Conservation (phyloP, 2,329 filamentous ascomycete genomes). For the Cadophora malorum region DNA sequence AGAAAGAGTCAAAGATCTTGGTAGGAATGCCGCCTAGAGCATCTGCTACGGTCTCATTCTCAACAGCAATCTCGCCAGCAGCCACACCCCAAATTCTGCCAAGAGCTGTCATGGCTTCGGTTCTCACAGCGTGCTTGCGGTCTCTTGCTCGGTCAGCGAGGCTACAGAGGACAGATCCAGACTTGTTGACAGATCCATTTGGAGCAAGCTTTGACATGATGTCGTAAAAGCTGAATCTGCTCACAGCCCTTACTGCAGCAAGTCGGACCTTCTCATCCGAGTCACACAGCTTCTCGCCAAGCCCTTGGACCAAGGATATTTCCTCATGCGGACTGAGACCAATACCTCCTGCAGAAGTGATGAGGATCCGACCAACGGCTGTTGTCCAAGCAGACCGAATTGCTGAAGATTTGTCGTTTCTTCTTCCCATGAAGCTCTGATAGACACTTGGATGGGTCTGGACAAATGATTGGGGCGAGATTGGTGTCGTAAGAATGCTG, state of each 20-base stretch:
- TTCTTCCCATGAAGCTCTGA: conserved; percentile 82
- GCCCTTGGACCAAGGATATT: conserved; percentile 70
- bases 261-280: conserved; percentile 90
- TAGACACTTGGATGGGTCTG: conserved; percentile 82
- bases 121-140: conserved; percentile 78
- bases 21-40: conserved; percentile 85
- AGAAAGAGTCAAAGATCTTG: conserved; percentile 85
- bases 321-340: conserved; percentile 87
- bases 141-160: conserved; percentile 91
- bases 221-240: conserved; percentile 79
- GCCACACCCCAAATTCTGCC: conserved; percentile 94
- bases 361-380: conserved; percentile 81
- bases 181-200: conserved; percentile 75
- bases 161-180: conserved; percentile 79
- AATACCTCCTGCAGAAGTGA: conserved; percentile 90
- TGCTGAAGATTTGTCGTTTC: conserved; percentile 82
- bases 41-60: conserved; percentile 75
- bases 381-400: conserved; percentile 89
- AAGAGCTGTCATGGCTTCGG: conserved; percentile 84
- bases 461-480: conserved; percentile 88
- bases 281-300: conserved; percentile 84
- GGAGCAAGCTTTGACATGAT: conserved; percentile 82
- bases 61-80: conserved; percentile 82
- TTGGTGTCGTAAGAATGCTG: conserved; percentile 77
- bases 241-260: conserved; percentile 85